Base-by-base conservation (phyloP, 2,329 filamentous ascomycete species). In the Fusarium concolor region DNA sequence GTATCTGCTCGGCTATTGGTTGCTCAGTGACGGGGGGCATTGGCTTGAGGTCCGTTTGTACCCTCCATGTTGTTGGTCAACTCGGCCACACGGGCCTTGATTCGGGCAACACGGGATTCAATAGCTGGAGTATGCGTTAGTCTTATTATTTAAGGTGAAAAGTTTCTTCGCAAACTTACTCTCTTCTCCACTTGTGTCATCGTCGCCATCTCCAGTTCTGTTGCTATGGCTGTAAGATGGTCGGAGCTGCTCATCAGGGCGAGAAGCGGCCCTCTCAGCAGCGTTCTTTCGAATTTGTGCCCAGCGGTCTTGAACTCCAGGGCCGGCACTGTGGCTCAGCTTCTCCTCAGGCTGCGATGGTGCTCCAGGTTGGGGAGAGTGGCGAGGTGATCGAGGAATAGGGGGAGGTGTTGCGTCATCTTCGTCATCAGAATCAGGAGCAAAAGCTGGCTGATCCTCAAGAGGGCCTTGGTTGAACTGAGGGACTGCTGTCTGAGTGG, bases 51-150 rank as follows among this genome's bases (percentile, higher is more conserved):
- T 9, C 75, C 77, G 39, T 73, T 75, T 33, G 78, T 78, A 42
- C 80, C 83, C 75, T 95, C 92, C 87, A 92, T 92, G 79, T 92
- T 92, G 73, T 91, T 91, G 3, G 96, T 99, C 73, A 99, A 82
- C 79, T 97, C 94, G 52, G 96, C 96, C 60, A 99, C 96, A 65
- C 96, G 91, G 62, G 96, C 96, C 82, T 97, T 98, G 86, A 99
- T 99, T 67, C 96, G 92, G 47, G 96, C 96, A 62, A 98, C 96
- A 70, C 96, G 92, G 47, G 94, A 94, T 80, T 99, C 96, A 75
- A 98, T 98, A 35, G 94, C 93, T 96, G n/a, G 54, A 24, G 14
- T 41, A 42, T 49, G 3, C 31, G 64, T 79, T 44, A 79, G 76
- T 52, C 14, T 49, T 26, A 15, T 18, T 24, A 15, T n/a, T 18